Base-by-base conservation (phyloP, 2,329 filamentous ascomycete genomes). In the Neoscytalidium dimidiatum region DNA sequence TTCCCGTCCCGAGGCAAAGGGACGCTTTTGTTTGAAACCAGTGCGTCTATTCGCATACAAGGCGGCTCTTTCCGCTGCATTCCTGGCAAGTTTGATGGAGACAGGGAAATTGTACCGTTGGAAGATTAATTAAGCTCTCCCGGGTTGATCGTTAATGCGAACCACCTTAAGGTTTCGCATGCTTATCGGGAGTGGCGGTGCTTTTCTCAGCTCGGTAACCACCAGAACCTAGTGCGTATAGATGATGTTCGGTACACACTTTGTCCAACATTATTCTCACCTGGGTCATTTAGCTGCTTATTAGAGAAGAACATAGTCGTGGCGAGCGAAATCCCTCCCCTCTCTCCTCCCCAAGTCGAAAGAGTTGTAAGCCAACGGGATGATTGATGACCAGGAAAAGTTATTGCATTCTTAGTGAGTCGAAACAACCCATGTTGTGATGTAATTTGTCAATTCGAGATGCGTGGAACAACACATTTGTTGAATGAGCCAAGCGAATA, bases 1-100 rank as follows among this genome's bases (percentile, higher is more conserved):
- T 33, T 52, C 49, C 49, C 49, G 46, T 71, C 64, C 13, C 49
- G 70, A 19, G 52, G 64, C 69, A 70, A 62, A 46, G 71, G 68
- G 66, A 71, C 69, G 62, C 64, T 52, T 17, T 63, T 5, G 28
- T 52, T 35, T 21, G 28, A 52, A 33, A 52, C 29, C 7, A 29
- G 4, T 35, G 49, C 8, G 29, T 17, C 17, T n/a, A 9, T 52
- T 52, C n/a, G 29, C 28, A 8, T 14, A 13, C 17, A 9, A 26
- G 6, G 29, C 49, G 17, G 49, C 23, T 52, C 49, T 52, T 52
- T n/a, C 28, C 28, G 17, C 29, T 7, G 8, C 8, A 29, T n/a
- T 23, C 26, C 48, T 51, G 48, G 44, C 14, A 23, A 31, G 8
- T 29, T 31, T 51, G 23, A 29, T 29, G 11, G 1, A n/a, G 8